Conservation (phyloP, 805 yeast species). For the Candida nitratophila region DNA sequence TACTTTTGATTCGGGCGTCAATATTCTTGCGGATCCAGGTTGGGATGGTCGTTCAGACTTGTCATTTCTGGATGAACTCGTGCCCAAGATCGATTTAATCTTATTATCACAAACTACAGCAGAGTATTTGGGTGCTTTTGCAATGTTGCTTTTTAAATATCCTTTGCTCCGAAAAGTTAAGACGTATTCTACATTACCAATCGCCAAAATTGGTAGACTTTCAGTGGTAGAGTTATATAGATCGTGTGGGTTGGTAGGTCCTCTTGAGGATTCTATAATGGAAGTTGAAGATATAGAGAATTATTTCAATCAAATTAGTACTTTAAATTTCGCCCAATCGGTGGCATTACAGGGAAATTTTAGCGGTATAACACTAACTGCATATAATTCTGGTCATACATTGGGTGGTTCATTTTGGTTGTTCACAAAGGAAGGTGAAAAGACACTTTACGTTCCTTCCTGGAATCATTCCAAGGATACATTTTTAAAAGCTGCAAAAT, state of each 20-base stretch:
- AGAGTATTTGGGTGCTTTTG: slow-evolving; percentile 74
- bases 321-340: slow-evolving; percentile 77
- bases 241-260: slow-evolving; percentile 68
- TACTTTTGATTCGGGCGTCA: slow-evolving; percentile 47
- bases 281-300: slow-evolving; percentile 73
- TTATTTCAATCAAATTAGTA: slow-evolving; percentile 62
- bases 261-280: slow-evolving; percentile 46
- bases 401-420: slow-evolving; percentile 93
- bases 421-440: slow-evolving; percentile 64
- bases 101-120: slow-evolving; percentile 83
- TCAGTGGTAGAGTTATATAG: slow-evolving; percentile 81
- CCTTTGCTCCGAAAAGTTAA: slow-evolving; percentile 60
- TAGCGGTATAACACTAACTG: slow-evolving; percentile 62
- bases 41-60: slow-evolving; percentile 54
- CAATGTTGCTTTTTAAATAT: slow-evolving; percentile 51
- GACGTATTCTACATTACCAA: slow-evolving; percentile 86
- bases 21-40: slow-evolving; percentile 63
- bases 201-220: slow-evolving; percentile 76
- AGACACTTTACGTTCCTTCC: slow-evolving; percentile 78
- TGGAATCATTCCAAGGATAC: slow-evolving; percentile 95
- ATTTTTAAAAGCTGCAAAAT: slow-evolving; percentile 65
- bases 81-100: slow-evolving; percentile 54
- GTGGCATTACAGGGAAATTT: slow-evolving; percentile 51
- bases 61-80: slow-evolving; percentile 33
- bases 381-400: slow-evolving; percentile 87